Evolutionary conservation across 164 flowering plant species (phyloP).

Genomic region (Sextonia rubra): DNA sequence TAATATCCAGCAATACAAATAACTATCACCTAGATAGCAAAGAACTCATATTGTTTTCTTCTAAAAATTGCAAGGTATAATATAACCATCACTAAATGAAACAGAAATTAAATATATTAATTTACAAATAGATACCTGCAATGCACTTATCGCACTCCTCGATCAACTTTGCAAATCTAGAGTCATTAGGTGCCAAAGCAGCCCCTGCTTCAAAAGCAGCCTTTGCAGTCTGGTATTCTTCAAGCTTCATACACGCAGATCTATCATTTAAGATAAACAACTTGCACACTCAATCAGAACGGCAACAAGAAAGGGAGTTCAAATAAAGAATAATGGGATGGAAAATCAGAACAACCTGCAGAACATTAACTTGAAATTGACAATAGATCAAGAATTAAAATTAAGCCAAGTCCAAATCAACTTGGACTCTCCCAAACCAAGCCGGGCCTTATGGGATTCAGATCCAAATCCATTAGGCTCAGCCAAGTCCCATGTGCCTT

Average conservation of each 20-base stretch:
- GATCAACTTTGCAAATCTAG: conserved; percentile 66
- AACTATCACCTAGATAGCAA: background rate
- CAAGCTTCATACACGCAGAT: conserved; percentile 73
- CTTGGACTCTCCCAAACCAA: no score
- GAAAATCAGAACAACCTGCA: background rate
- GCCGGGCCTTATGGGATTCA: no score
- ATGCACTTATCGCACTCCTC: conserved; percentile 71
- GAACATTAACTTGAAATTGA: no score
- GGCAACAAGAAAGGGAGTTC: background rate
- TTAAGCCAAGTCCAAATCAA: no score
- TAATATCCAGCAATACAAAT: background rate
- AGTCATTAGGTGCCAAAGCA: conserved; percentile 55
- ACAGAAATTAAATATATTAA: background rate
- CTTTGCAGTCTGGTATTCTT: conserved; percentile 91
- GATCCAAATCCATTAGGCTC: no score
- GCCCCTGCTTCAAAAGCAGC: conserved; percentile 72
- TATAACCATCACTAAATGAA: background rate
- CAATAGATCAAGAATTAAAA: no score
- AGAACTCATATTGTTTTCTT: background rate
- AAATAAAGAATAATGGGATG: background rate
- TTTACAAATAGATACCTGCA: conserved; percentile 42
- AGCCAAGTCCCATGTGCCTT: no score
- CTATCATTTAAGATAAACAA: conserved; percentile 25
- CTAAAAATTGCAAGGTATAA: background rate
- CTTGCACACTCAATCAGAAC: background rate